A percentile compares a stretch with the other conserved stretches of the same genome.
Conservation (phyloP, 306 rosid species). For the Fragaria vesca region DNA sequence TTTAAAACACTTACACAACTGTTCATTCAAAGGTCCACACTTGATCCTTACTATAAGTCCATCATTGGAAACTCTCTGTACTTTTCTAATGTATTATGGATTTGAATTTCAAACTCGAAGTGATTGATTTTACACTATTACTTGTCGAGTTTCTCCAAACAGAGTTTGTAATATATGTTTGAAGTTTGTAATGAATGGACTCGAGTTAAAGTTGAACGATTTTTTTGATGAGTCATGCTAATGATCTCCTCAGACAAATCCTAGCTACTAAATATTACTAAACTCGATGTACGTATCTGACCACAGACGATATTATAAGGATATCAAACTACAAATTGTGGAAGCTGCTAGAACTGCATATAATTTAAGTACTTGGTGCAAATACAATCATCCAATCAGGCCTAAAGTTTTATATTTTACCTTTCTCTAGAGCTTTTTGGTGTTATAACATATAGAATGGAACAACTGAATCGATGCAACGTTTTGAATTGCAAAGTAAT, state of each 20-base stretch:
- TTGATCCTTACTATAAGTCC: no score
- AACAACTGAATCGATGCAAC: not conserved
- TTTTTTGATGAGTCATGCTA: not conserved
- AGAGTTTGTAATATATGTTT: no score
- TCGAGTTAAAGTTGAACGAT: no score
- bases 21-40: no score
- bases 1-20: no score
- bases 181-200: no score
- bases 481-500: slow-evolving; percentile 6
- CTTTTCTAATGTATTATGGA: no score
- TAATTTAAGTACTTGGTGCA: not conserved
- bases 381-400: not conserved
- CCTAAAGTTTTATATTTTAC: not conserved
- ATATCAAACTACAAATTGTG: not conserved
- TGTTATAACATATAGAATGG: not conserved
- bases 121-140: no score
- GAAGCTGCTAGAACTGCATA: not conserved
- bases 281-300: not conserved
- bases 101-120: no score
- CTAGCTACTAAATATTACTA: not conserved
- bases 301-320: not conserved
- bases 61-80: no score
- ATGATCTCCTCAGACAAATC: not conserved
- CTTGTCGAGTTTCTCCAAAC: not conserved
- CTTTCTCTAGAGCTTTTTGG: not conserved